Evolutionary conservation across 1,284 basidiomycete species (phyloP), one percentile per base, ranked within the genome.

Genomic region (Vanrija sp.): DNA sequence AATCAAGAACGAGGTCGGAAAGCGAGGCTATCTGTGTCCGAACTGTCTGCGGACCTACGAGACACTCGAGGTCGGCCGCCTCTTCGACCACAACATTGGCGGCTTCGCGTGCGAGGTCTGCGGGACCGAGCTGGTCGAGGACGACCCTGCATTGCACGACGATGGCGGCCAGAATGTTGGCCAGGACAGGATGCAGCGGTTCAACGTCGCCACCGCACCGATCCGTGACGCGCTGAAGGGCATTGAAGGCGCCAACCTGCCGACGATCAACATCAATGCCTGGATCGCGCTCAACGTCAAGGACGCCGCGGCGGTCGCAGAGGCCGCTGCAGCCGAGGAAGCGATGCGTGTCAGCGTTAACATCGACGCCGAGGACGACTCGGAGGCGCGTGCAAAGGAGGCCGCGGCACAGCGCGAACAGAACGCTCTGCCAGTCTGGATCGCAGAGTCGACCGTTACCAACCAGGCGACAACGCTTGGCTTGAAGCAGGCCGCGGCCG

Each of bases 11-110:
- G 91, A 95, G 78, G 85, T 96, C 54, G 91, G 95, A 63, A 91
- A 92, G 72, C 91, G 95, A 74, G 96, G 95, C 12, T 98, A 95
- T 74, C 85, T 96, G 49, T 99, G 95, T 73, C 88, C 93, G 0
- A 84, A 86, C 60, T 98, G 95, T 79, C 84, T 84, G 61, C 86
- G 86, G 67, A 85, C 85, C 0, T 98, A 91, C 75, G 85, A 88
- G 2, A 86, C 91, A 0, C 81, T 98, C 8, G 93, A 98, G 63
- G 88, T 88, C 38, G 86, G 89, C 68, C 84, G 89, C 78, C 88
- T 94, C 70, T 85, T 85, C 43, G 66, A 71, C 58, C 66, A 66
- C 12, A 25, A 29, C 6, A 66, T 65, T 21, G 63, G 64, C 46
- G 47, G 55, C 10, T 69, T 74, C 57, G 46, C 60, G 47, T 75